Percentiles rank a stretch among this genome's conserved stretches.
These are phyloP conservation scores for Microsporum audouinii DNA, from an alignment of 2,329 filamentous ascomycete species.

Conservation along the genomic window DNA sequence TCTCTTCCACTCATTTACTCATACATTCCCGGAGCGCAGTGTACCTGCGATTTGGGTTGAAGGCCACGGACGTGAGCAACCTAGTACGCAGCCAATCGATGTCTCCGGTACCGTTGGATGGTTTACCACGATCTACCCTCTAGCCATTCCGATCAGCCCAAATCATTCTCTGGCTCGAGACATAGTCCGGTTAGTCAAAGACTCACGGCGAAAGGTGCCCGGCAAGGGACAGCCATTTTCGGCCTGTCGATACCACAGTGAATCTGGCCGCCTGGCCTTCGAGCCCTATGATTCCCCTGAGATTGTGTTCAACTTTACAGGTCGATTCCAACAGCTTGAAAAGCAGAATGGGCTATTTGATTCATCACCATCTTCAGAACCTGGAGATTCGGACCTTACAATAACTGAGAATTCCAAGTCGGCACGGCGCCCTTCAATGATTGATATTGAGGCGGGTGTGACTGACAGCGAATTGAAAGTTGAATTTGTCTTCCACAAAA, in stretches of 20 bases:
- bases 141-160: constrained; percentile 21
- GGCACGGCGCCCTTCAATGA: constrained; percentile 34
- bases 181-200: constrained; percentile 28
- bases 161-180: constrained; percentile 17
- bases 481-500: constrained; percentile 34
- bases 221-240: constrained; percentile 26
- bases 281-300: constrained; percentile 24
- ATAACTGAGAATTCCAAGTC: constrained; percentile 25
- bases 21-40: constrained; percentile 32
- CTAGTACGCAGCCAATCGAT: constrained; percentile 34
- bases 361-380: constrained; percentile 18
- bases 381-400: constrained; percentile 12
- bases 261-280: constrained; percentile 20
- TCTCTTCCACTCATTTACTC: constrained; percentile 33
- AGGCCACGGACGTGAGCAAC: constrained; percentile 36
- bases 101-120: constrained; percentile 39
- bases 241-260: constrained; percentile 27
- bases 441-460: constrained; percentile 35
- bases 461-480: constrained; percentile 42
- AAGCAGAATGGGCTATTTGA: constrained; percentile 31
- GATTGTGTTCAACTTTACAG: constrained; percentile 31
- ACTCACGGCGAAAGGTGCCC: constrained; percentile 23
- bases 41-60: constrained; percentile 39
- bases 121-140: constrained; percentile 40
- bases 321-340: constrained; percentile 33